Evolutionary conservation across 140 eudicot genomes (phyloP).

Genomic region (Stevia rebaudiana): DNA sequence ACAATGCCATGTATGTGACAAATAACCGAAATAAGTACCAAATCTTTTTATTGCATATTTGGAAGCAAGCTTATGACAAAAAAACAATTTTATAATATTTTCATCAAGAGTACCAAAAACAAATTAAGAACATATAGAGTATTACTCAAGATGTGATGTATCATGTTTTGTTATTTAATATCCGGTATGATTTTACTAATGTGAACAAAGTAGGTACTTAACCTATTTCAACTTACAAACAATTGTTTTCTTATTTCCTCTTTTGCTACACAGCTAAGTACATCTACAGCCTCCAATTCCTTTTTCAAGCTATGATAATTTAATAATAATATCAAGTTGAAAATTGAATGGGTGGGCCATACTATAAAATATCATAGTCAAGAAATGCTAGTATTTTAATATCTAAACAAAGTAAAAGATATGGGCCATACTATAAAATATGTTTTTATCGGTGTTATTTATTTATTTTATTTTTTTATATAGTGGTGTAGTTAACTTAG

Average conservation of each 20-base stretch:
- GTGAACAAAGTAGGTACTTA: slow-evolving; percentile 3
- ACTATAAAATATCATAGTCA: not conserved
- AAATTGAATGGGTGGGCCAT: slow-evolving; percentile 6
- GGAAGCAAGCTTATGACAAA: no score
- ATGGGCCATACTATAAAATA: slow-evolving; percentile 1
- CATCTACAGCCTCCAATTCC: not conserved
- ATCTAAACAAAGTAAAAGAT: not conserved
- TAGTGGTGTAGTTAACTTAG: not conserved
- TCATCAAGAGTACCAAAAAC: not conserved
- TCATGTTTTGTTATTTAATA: not conserved
- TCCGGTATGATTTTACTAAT: not conserved
- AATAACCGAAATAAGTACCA: no score
- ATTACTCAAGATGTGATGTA: not conserved
- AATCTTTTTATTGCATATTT: no score
- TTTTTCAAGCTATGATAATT: not conserved
- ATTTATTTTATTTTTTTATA: not conserved
- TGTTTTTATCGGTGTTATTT: not conserved
- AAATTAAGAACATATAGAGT: not conserved
- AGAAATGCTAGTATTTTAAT: not conserved
- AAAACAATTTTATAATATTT: not conserved
- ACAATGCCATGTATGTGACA: no score
- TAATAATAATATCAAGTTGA: not conserved
- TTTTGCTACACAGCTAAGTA: slow-evolving; percentile 12
- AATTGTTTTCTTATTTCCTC: not conserved
- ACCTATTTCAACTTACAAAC: not conserved